phyloP scores from a whole-genome alignment of 192 early-diverging fungal species.

The Obelidium mucronatum region DNA sequence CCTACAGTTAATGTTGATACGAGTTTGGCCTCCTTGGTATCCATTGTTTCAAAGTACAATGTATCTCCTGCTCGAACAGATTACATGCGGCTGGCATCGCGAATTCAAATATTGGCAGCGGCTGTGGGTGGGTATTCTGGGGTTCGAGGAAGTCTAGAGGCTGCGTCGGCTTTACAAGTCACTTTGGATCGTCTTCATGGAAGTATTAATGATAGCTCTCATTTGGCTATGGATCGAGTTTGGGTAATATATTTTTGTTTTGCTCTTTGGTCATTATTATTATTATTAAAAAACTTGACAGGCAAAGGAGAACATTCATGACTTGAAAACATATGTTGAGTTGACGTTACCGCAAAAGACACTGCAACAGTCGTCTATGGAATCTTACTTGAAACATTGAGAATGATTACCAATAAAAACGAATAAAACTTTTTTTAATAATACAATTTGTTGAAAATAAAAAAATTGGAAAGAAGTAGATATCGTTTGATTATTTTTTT shows the following conservation, averaged over 20 bases:
- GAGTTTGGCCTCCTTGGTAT: not conserved
- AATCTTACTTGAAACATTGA: not conserved
- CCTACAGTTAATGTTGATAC: not conserved
- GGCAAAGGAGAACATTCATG: slow-evolving; percentile 30
- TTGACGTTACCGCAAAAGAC: slow-evolving; percentile 6
- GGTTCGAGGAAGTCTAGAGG: not conserved
- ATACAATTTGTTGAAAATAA: not conserved
- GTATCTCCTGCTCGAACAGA: slow-evolving; percentile 8
- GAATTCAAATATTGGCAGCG: slow-evolving; percentile 17
- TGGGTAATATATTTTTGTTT: slow-evolving; percentile 6
- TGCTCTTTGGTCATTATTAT: not conserved
- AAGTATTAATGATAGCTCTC: slow-evolving; percentile 8
- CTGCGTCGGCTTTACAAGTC: not conserved
- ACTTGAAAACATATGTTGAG: slow-evolving; percentile 33
- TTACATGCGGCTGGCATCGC: slow-evolving; percentile 4
- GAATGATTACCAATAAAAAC: no score
- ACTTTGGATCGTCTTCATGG: slow-evolving; percentile 14
- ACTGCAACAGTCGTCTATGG: slow-evolving; percentile 6
- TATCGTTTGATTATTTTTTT: not conserved
- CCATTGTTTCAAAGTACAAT: slow-evolving; percentile 9
- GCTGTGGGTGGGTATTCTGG: slow-evolving; percentile 17
- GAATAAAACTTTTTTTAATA: not conserved
- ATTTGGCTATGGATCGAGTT: not conserved
- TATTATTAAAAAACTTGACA: not conserved
- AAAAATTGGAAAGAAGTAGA: not conserved